Conservation (phyloP, 805 yeast species). For the Saturnispora zaruensis region DNA sequence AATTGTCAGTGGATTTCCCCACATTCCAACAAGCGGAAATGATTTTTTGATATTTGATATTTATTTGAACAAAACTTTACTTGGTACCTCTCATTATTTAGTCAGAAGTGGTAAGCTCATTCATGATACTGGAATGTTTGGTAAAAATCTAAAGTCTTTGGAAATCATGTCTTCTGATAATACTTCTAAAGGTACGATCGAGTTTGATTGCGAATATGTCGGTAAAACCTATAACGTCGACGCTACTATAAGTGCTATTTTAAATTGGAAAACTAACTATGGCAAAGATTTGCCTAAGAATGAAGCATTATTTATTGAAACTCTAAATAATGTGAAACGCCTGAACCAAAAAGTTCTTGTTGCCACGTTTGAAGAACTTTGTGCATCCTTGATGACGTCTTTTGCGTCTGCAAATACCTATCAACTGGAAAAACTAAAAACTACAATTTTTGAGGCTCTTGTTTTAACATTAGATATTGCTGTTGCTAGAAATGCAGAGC, state of each 20-base stretch:
- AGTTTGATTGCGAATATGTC: slow-evolving; percentile 53
- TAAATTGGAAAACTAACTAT: slow-evolving; percentile 44
- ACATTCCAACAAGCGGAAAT: slow-evolving; percentile 31
- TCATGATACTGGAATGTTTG: slow-evolving; percentile 27
- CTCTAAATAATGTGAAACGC: slow-evolving; percentile 43
- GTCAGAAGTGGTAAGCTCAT: slow-evolving; percentile 25
- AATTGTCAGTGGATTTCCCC: slow-evolving; percentile 46
- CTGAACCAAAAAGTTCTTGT: slow-evolving; percentile 46
- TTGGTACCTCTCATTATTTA: slow-evolving; percentile 49
- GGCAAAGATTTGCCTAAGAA: slow-evolving; percentile 33
- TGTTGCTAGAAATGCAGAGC: slow-evolving; percentile 58
- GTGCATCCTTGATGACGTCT: slow-evolving; percentile 31
- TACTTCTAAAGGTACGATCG: slow-evolving; percentile 36
- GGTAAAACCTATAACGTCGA: slow-evolving; percentile 63
- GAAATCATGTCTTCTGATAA: slow-evolving; percentile 37
- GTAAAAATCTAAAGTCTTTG: slow-evolving; percentile 34
- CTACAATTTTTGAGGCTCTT: slow-evolving; percentile 42
- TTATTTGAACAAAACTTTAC: slow-evolving; percentile 52
- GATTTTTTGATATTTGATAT: slow-evolving; percentile 50
- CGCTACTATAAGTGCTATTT: slow-evolving; percentile 41
- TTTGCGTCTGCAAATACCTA: slow-evolving; percentile 19
- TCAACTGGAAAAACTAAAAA: slow-evolving; percentile 22
- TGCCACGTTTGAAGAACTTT: slow-evolving; percentile 53
- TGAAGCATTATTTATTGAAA: slow-evolving; percentile 37
- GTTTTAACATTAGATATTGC: slow-evolving; percentile 55